phyloP scores from a whole-genome alignment of 306 rosid genomes.

The Trifolium repens region DNA sequence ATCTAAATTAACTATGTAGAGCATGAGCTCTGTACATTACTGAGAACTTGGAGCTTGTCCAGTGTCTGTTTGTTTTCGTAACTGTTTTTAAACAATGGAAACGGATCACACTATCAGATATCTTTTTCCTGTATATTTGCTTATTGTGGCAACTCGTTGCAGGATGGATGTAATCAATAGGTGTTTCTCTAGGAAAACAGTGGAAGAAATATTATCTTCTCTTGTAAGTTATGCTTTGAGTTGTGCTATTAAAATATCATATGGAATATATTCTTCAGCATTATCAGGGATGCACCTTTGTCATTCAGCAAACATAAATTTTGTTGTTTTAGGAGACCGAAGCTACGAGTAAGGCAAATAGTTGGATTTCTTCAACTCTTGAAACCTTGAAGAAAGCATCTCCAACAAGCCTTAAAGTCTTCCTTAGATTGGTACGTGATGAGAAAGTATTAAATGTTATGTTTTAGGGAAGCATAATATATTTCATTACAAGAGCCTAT shows the following conservation, averaged over 20 bases:
- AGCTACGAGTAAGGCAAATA: conserved; percentile 50
- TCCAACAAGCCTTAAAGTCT: conserved; percentile 83
- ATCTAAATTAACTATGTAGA: too few relatives aligned
- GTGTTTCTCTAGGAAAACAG: conserved; percentile 78
- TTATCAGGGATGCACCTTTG: conserved; percentile 23
- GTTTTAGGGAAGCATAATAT: conserved; percentile 8
- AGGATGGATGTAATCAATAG: conserved; percentile 77
- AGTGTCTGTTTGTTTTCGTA: conserved; percentile 12
- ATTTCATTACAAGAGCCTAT: background rate
- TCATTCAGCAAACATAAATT: conserved; percentile 37
- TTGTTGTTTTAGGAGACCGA: conserved; percentile 64
- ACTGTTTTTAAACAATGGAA: conserved; percentile 16
- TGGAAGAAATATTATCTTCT: conserved; percentile 75
- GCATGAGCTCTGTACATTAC: background rate
- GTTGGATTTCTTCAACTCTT: conserved; percentile 71
- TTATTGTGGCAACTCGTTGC: conserved; percentile 36
- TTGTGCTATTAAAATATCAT: background rate
- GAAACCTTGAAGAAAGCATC: conserved; percentile 76
- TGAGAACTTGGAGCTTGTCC: background rate
- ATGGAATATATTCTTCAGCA: conserved; percentile 12
- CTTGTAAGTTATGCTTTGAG: conserved; percentile 66
- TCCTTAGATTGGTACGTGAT: conserved; percentile 73
- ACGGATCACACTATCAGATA: background rate
- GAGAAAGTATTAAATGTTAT: conserved; percentile 16
- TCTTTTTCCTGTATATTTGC: conserved; percentile 31